phyloP scores from a whole-genome alignment of 192 early-diverging fungal genomes.

The Umbelopsis vinacea region DNA sequence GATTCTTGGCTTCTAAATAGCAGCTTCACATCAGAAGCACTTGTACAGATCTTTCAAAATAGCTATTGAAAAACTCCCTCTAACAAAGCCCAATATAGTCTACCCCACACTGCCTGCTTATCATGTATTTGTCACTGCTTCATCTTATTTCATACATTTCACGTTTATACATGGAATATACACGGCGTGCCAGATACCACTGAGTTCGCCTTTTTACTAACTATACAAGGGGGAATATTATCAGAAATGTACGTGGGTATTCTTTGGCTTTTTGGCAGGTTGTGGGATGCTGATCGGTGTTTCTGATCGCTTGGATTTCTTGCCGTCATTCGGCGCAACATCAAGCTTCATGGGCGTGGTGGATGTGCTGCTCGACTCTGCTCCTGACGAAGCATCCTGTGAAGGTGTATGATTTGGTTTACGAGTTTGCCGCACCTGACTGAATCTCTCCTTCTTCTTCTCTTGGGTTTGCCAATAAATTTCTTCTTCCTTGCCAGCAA shows the following conservation, averaged over 20 bases:
- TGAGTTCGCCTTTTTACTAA: too few relatives aligned
- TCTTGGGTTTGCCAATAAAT: conserved; percentile 16
- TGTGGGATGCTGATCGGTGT: neutral
- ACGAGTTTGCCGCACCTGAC: neutral
- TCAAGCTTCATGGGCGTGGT: neutral
- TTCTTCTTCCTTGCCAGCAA: conserved; percentile 21
- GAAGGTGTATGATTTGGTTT: neutral
- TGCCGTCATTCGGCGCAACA: neutral
- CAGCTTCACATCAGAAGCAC: neutral
- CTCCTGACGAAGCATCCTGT: neutral
- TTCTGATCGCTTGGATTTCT: neutral
- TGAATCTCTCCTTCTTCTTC: neutral
- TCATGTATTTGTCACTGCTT: too few relatives aligned
- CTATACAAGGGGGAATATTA: neutral
- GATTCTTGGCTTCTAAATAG: conserved; percentile 16
- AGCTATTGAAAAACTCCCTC: neutral
- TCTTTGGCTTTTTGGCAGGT: conserved; percentile 2
- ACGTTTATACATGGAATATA: too few relatives aligned
- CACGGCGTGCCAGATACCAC: too few relatives aligned
- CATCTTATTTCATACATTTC: too few relatives aligned
- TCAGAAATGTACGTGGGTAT: conserved; percentile 6
- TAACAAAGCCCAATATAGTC: too few relatives aligned
- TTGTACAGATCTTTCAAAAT: conserved; percentile 2
- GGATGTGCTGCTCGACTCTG: neutral
- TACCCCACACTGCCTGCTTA: too few relatives aligned